Percentiles rank a stretch among this genome's conserved stretches.
phyloP scores from a whole-genome alignment of 2,329 filamentous ascomycete genomes.

The Ophiobolus disseminans region DNA sequence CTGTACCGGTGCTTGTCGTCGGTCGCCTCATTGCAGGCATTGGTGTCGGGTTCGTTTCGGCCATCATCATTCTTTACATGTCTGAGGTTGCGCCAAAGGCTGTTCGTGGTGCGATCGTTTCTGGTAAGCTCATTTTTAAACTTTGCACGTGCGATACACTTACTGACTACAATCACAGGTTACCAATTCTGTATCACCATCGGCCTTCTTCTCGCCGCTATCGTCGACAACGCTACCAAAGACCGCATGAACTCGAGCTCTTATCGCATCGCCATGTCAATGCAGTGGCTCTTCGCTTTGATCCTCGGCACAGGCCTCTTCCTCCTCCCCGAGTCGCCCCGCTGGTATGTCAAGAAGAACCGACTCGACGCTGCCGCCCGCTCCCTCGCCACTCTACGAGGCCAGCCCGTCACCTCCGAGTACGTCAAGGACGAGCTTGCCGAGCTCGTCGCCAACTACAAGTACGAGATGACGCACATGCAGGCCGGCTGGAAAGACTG shows the following conservation, averaged over 20 bases:
- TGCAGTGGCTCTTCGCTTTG: slow-evolving; percentile 82
- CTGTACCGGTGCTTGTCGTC: slow-evolving; percentile 43
- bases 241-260: slow-evolving; percentile 66
- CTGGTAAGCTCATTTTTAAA: slow-evolving; percentile 3
- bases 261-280: slow-evolving; percentile 77
- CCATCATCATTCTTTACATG: slow-evolving; percentile 72
- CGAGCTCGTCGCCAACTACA: slow-evolving; percentile 88
- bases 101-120: slow-evolving; percentile 78
- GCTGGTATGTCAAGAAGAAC: slow-evolving; percentile 83
- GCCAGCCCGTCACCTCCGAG: slow-evolving; percentile 73
- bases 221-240: slow-evolving; percentile 76
- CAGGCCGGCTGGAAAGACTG: slow-evolving; percentile 72
- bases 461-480: slow-evolving; percentile 69
- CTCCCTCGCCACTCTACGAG: slow-evolving; percentile 72
- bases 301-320: slow-evolving; percentile 76
- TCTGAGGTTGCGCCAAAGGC: slow-evolving; percentile 76
- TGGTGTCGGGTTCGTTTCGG: slow-evolving; percentile 50
- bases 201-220: slow-evolving; percentile 76
- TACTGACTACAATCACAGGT: slow-evolving; percentile 56
- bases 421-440: slow-evolving; percentile 80
- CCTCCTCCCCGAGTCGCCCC: slow-evolving; percentile 82
- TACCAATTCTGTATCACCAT: slow-evolving; percentile 87
- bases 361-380: slow-evolving; percentile 69
- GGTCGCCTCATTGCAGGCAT: slow-evolving; percentile 50
- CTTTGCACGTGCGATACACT: background rate